phyloP scores from a whole-genome alignment of 2,329 filamentous ascomycete species.

The Aspergillus pseudoviridinutans region DNA sequence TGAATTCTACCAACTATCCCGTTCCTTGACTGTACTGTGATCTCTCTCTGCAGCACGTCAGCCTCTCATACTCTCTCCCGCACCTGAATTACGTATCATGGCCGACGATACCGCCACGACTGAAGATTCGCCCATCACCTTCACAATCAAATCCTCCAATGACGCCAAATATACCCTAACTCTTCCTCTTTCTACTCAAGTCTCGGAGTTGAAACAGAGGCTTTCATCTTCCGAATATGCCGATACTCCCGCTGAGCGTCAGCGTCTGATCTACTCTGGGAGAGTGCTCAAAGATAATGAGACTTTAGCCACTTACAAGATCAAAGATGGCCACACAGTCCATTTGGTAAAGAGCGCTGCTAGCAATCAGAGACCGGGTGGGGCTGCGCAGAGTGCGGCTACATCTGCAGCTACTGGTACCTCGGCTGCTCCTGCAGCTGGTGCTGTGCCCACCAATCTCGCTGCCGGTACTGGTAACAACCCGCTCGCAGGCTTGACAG shows the following conservation, averaged over 20 bases:
- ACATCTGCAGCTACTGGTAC: slow-evolving; percentile 31
- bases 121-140: slow-evolving; percentile 76
- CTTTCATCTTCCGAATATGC: slow-evolving; percentile 77
- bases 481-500: slow-evolving; percentile 82
- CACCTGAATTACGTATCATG: slow-evolving; percentile 27
- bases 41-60: neutral
- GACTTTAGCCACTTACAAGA: slow-evolving; percentile 79
- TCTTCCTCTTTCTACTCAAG: slow-evolving; percentile 69
- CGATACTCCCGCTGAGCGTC: slow-evolving; percentile 79
- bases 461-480: slow-evolving; percentile 67
- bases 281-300: slow-evolving; percentile 95
- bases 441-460: slow-evolving; percentile 47
- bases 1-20: neutral
- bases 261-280: slow-evolving; percentile 95
- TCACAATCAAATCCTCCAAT: slow-evolving; percentile 96
- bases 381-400: slow-evolving; percentile 47
- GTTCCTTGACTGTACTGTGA: slow-evolving; percentile 1
- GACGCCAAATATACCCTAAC: slow-evolving; percentile 82
- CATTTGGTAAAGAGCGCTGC: slow-evolving; percentile 95
- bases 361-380: slow-evolving; percentile 68
- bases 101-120: slow-evolving; percentile 41
- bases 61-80: neutral
- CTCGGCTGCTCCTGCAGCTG: slow-evolving; percentile 26
- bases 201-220: slow-evolving; percentile 85
- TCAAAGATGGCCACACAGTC: slow-evolving; percentile 92